Percentiles rank a stretch among this genome's conserved stretches.
Conservation (phyloP, 306 rosid genomes). For the Psophocarpus tetragonolobus region DNA sequence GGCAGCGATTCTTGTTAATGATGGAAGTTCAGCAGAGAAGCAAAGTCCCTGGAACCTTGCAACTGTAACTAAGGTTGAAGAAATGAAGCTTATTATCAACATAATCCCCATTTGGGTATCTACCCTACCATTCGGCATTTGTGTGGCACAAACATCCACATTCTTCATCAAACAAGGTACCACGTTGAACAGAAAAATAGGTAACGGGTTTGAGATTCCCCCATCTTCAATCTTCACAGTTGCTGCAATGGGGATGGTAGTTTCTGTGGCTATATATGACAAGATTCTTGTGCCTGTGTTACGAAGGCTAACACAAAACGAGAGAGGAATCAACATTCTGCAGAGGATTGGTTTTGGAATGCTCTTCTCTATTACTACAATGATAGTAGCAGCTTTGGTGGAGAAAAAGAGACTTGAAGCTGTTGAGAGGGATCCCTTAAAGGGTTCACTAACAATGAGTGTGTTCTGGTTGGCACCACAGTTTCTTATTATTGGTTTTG, state of each 20-base stretch:
- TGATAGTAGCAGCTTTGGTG: slow-evolving; percentile 67
- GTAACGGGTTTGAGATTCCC: slow-evolving; percentile 55
- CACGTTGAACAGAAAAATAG: slow-evolving; percentile 51
- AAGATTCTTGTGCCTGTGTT: slow-evolving; percentile 67
- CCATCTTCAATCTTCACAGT: slow-evolving; percentile 73
- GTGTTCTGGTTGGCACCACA: slow-evolving; percentile 91
- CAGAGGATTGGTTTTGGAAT: slow-evolving; percentile 88
- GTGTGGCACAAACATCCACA: slow-evolving; percentile 75
- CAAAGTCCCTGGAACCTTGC: slow-evolving; percentile 71
- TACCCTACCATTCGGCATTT: slow-evolving; percentile 70
- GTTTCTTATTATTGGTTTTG: slow-evolving; percentile 74
- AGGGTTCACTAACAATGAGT: slow-evolving; percentile 58
- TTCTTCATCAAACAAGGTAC: slow-evolving; percentile 84
- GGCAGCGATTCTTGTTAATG: slow-evolving; percentile 67
- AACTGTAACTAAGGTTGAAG: slow-evolving; percentile 77
- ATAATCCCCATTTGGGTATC: slow-evolving; percentile 86
- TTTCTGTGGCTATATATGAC: slow-evolving; percentile 72
- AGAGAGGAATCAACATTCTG: slow-evolving; percentile 88
- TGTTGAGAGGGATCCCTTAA: slow-evolving; percentile 35
- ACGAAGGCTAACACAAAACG: slow-evolving; percentile 62
- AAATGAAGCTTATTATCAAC: slow-evolving; percentile 82
- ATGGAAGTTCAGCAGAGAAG: slow-evolving; percentile 40
- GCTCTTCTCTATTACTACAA: slow-evolving; percentile 56
- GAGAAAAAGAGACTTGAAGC: slow-evolving; percentile 59
- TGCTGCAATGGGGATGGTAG: slow-evolving; percentile 70